Percentiles rank a stretch among this genome's conserved stretches.
Conservation (phyloP, 768 basidiomycete genomes). For the Pleurotus giganteus region DNA sequence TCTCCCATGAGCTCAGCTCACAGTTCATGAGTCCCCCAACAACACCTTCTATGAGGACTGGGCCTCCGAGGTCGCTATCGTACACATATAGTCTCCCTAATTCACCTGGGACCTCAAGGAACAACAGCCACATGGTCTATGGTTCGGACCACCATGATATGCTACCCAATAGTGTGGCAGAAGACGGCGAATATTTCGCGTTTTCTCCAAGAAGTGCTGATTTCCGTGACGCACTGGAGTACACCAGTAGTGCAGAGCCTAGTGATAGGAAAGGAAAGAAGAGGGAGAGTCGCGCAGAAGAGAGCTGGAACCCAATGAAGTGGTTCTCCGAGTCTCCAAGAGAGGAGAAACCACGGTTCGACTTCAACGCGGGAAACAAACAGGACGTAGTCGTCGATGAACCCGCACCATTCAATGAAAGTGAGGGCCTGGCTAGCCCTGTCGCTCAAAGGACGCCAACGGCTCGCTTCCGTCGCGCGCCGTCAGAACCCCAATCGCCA, state of each 20-base stretch:
- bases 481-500: constrained; percentile 30
- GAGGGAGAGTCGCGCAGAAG: constrained; percentile 47
- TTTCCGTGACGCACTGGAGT: constrained; percentile 67
- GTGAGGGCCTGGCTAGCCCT: neutral
- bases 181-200: constrained; percentile 32
- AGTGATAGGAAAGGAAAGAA: constrained; percentile 55
- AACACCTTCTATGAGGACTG: constrained; percentile 66
- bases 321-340: constrained; percentile 54
- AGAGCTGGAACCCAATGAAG: constrained; percentile 51
- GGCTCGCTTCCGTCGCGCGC: constrained; percentile 26
- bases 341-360: constrained; percentile 40
- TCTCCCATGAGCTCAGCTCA: constrained; percentile 18
- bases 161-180: constrained; percentile 32
- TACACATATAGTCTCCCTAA: constrained; percentile 55
- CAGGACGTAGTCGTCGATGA: neutral
- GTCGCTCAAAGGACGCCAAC: neutral
- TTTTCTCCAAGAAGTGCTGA: constrained; percentile 31
- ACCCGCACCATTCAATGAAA: neutral
- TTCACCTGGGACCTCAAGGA: constrained; percentile 31
- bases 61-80: constrained; percentile 72
- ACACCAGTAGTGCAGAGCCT: constrained; percentile 33
- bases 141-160: constrained; percentile 24
- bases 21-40: constrained; percentile 29
- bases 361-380: constrained; percentile 21
- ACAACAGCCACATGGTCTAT: constrained; percentile 19